Evolutionary conservation across 2,329 filamentous ascomycete genomes (phyloP).

Genomic region (Didymella glomerata): DNA sequence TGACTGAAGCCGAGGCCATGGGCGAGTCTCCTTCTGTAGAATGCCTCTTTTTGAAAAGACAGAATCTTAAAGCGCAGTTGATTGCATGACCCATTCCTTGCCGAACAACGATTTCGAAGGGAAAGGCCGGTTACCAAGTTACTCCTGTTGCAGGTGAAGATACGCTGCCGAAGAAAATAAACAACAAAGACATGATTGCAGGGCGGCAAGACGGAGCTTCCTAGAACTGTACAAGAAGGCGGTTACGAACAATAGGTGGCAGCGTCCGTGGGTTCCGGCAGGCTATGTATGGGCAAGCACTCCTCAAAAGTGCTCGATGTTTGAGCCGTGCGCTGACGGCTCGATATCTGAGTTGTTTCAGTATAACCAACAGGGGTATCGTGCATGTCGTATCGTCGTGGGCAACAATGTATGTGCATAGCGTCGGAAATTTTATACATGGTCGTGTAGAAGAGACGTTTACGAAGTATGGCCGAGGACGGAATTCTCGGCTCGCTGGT

Average conservation of each 20-base stretch:
- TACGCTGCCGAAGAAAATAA: neutral
- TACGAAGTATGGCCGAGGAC: conserved; percentile 39
- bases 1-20: conserved; percentile 2
- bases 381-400: conserved; percentile 9
- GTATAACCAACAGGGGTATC: neutral
- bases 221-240: conserved; percentile 13
- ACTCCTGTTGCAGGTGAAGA: neutral
- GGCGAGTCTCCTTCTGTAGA: neutral
- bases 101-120: neutral
- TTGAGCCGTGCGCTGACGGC: neutral
- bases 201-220: neutral
- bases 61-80: neutral
- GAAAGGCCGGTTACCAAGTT: neutral
- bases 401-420: neutral
- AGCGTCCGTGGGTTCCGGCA: neutral
- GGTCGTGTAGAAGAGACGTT: conserved; percentile 22
- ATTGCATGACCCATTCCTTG: neutral
- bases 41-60: neutral
- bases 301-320: neutral
- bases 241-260: neutral
- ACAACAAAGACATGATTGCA: neutral
- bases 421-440: neutral
- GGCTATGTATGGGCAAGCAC: neutral
- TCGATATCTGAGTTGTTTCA: neutral
- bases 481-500: conserved; percentile 65